Evolutionary conservation across 345 rosid species (phyloP).

Genomic region (Arabis hirsuta): DNA sequence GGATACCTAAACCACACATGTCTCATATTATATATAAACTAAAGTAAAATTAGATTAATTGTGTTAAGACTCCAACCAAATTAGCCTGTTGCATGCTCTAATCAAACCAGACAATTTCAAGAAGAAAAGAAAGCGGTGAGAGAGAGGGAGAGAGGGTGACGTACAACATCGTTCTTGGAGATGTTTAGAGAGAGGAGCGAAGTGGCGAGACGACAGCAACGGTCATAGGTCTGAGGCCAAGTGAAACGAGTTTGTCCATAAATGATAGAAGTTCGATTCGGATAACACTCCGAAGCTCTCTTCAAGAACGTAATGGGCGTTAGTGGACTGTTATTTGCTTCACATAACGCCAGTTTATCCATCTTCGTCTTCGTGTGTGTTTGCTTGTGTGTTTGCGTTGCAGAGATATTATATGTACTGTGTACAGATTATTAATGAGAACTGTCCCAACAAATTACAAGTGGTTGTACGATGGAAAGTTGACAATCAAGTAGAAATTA

Average conservation of each 20-base stretch:
- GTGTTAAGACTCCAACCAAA: no score
- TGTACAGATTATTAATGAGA: constrained; percentile 1
- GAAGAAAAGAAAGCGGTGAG: no score
- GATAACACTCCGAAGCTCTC: constrained; percentile 63
- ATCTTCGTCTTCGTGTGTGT: constrained; percentile 40
- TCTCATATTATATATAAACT: not conserved
- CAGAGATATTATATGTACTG: constrained; percentile 24
- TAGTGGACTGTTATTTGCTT: constrained; percentile 64
- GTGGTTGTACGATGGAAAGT: no score
- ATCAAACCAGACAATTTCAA: no score
- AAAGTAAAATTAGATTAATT: no score
- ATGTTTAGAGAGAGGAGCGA: constrained; percentile 64
- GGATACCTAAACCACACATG: constrained; percentile 54
- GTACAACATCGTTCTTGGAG: constrained; percentile 64
- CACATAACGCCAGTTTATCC: constrained; percentile 60
- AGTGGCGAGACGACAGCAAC: constrained; percentile 73
- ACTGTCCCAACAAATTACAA: no score
- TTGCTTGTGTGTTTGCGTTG: not conserved
- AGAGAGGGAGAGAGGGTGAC: not conserved
- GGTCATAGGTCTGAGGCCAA: constrained; percentile 71
- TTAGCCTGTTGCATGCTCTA: no score
- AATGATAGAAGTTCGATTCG: constrained; percentile 60
- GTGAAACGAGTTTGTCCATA: constrained; percentile 55
- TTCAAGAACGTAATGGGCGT: constrained; percentile 79
- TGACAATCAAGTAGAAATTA: no score